These are phyloP conservation scores for Colletotrichum tofieldiae DNA, from an alignment of 2,329 filamentous ascomycete species.

Conservation along the genomic window DNA sequence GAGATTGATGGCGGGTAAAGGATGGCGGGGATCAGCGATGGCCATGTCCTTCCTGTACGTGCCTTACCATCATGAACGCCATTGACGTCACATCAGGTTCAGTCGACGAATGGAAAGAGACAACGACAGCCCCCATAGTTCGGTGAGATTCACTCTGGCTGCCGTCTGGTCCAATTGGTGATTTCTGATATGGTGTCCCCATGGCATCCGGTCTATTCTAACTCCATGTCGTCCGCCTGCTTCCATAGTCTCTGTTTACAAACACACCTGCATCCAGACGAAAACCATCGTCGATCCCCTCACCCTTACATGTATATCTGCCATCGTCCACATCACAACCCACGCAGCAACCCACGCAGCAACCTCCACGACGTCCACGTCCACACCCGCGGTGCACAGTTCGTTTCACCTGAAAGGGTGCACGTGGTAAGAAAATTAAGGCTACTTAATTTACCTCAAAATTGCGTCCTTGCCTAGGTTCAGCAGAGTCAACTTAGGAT, in stretches of 20 bases:
- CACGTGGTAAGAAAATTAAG: background rate
- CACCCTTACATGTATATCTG: background rate
- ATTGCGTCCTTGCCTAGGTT: background rate
- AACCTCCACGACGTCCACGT: background rate
- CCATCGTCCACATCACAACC: background rate
- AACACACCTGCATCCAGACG: background rate
- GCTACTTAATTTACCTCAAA: background rate
- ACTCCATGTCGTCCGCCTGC: background rate
- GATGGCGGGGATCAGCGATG: conserved; percentile 27
- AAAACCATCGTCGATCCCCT: background rate
- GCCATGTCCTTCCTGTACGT: background rate
- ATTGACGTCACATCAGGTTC: conserved; percentile 37
- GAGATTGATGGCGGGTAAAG: background rate
- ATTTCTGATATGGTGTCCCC: background rate
- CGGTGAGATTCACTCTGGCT: background rate
- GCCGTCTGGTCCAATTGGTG: too few relatives aligned
- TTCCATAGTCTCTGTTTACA: background rate
- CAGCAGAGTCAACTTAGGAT: background rate
- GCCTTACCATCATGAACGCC: background rate
- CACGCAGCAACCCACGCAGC: background rate
- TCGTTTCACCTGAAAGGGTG: background rate
- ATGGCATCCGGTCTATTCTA: background rate
- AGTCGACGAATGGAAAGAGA: background rate
- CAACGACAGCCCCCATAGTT: background rate
- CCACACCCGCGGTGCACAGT: background rate